Base-by-base conservation (phyloP, 2,329 filamentous ascomycete species). In the Dryadomyces sulphureus region DNA sequence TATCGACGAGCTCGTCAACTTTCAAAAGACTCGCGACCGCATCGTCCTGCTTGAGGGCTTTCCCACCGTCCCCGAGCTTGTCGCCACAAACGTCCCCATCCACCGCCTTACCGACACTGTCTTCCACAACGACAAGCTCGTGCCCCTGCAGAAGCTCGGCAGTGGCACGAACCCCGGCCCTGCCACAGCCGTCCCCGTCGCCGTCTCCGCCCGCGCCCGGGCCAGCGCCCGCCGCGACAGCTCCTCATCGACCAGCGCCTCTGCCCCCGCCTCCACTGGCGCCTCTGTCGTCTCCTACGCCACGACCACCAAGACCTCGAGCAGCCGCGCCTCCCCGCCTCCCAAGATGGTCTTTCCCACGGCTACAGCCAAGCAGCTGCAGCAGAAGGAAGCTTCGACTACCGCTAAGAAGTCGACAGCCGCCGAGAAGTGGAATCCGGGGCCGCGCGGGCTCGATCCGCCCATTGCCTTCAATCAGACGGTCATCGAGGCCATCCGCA, bases 21-120 rank as follows among this genome's bases (percentile, higher is more conserved):
- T 75, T 34, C 60, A 67, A 11, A 53, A 55, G 7, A 61, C 57
- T 20, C 63, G 63, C 20, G 54, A 61, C 27, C 68, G 69, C 45
- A 60, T 79, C 48, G 69, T 65, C 40, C 62, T 80, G 20, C 59
- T 79, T 20, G 74, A 79, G 53, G 74, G 75, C 4, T 56, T 59
- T 7, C 68, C 73, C 1, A 65, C 67, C 2, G 67, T 68, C n/a
- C 63, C 62, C 21, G 72, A 75, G 48, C 64, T 79, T 7, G 55
- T 54, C 7, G 60, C 60, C 3, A 72, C 70, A 7, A 64, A 65
- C 8, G 60, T 74, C 21, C 62, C 63, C 46, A 65, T 70, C 21
- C 54, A 71, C 32, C 65, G 64, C 47, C 64, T 75, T 48, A 63
- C 63, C 45, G 57, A 64, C 8, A 61, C 55, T 14, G 53, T 79